Conservation (phyloP, 768 basidiomycete species). For the Hortiboletus campestris region DNA sequence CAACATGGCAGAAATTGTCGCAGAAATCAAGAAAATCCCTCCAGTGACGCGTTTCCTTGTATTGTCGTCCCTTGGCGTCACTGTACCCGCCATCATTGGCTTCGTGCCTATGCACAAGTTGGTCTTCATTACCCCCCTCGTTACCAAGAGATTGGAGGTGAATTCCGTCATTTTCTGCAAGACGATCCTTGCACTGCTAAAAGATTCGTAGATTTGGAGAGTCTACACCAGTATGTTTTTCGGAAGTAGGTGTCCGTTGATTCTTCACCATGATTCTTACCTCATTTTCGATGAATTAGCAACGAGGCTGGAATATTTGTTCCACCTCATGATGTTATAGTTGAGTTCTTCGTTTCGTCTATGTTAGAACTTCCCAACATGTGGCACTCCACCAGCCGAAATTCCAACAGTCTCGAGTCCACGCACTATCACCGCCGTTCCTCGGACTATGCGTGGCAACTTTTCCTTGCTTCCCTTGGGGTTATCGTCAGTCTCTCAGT, state of each 20-base stretch:
- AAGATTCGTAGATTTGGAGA: constrained; percentile 62
- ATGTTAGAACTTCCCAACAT: neutral
- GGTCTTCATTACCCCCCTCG: constrained; percentile 48
- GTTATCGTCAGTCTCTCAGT: constrained; percentile 54
- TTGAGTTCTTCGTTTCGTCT: constrained; percentile 20
- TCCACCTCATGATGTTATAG: constrained; percentile 46
- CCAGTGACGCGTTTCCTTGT: constrained; percentile 75
- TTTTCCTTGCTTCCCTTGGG: constrained; percentile 48
- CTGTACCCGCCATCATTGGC: constrained; percentile 54
- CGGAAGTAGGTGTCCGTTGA: constrained; percentile 44
- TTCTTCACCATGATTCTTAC: neutral
- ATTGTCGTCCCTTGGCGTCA: constrained; percentile 57
- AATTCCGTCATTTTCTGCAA: neutral
- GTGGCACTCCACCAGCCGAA: constrained; percentile 48
- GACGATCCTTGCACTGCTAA: neutral
- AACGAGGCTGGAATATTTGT: constrained; percentile 34
- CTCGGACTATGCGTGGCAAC: constrained; percentile 77
- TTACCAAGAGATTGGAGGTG: constrained; percentile 56
- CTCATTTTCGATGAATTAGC: constrained; percentile 19
- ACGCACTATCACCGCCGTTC: constrained; percentile 57
- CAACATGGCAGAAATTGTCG: constrained; percentile 47
- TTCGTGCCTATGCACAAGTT: constrained; percentile 53
- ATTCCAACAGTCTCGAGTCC: constrained; percentile 61
- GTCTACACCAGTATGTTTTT: constrained; percentile 71
- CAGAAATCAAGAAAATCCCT: constrained; percentile 78